These are phyloP conservation scores for Phytophthora meadii DNA, from an alignment of 352 stramenopile species.

Conservation along the genomic window DNA sequence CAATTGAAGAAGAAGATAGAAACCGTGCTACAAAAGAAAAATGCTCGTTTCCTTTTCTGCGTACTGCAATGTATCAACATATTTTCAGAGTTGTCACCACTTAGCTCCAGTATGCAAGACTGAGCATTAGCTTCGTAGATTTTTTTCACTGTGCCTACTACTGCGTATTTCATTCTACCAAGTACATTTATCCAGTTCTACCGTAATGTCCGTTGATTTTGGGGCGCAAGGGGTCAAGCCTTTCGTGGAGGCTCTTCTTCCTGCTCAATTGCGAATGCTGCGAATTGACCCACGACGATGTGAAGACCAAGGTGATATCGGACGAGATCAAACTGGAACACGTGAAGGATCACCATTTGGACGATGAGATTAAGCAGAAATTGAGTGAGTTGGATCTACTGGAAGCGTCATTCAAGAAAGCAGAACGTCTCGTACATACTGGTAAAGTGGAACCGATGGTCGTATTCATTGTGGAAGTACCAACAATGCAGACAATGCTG, in stretches of 20 bases:
- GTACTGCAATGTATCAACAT: too few species aligned
- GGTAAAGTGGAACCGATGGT: slow-evolving; percentile 12
- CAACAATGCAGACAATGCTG: too few species aligned
- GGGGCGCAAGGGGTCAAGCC: slow-evolving; percentile 48
- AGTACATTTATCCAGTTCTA: too few species aligned
- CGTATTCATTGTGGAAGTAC: too few species aligned
- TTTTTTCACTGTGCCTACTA: too few species aligned
- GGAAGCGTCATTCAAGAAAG: slow-evolving; percentile 67
- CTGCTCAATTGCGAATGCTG: slow-evolving; percentile 55
- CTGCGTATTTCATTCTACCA: too few species aligned
- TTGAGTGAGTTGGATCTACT: slow-evolving; percentile 52
- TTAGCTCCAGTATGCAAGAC: too few species aligned
- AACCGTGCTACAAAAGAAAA: too few species aligned
- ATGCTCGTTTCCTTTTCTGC: too few species aligned
- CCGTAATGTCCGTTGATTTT: slow-evolving; percentile 36
- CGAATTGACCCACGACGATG: slow-evolving; percentile 67
- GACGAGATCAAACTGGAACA: slow-evolving; percentile 31
- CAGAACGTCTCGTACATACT: slow-evolving; percentile 62
- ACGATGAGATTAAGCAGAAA: slow-evolving; percentile 56
- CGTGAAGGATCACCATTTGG: slow-evolving; percentile 64
- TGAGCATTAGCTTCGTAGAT: too few species aligned
- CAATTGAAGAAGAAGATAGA: too few species aligned
- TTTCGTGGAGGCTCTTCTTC: slow-evolving; percentile 67
- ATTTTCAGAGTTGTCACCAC: too few species aligned
- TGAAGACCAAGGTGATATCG: slow-evolving; percentile 63